A percentile compares a stretch with the other conserved stretches of the same genome.
phyloP scores from a whole-genome alignment of 1,139 yeast genomes.

The Hyphopichia pseudoburtonii region DNA sequence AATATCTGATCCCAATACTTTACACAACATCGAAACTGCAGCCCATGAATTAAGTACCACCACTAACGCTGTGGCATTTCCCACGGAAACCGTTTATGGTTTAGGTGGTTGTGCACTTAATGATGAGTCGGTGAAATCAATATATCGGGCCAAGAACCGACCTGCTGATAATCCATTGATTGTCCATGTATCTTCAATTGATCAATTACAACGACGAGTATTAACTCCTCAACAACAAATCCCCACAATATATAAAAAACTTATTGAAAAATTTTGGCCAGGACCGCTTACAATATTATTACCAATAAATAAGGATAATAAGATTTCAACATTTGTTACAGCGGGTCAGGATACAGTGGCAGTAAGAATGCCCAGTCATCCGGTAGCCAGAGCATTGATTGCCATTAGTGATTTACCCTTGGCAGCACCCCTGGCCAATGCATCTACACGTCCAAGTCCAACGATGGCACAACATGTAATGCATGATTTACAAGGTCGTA shows the following conservation, averaged over 20 bases:
- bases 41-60: conserved; percentile 54
- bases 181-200: conserved; percentile 78
- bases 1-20: conserved; percentile 54
- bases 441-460: conserved; percentile 93
- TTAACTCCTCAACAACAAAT: conserved; percentile 49
- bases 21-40: conserved; percentile 52
- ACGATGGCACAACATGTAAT: conserved; percentile 84
- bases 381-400: conserved; percentile 87
- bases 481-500: conserved; percentile 72
- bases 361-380: conserved; percentile 82
- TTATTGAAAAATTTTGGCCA: conserved; percentile 82
- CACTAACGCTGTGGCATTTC: conserved; percentile 77
- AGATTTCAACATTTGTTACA: conserved; percentile 73
- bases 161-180: conserved; percentile 96
- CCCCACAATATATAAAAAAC: conserved; percentile 63
- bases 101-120: conserved; percentile 83
- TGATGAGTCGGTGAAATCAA: conserved; percentile 71
- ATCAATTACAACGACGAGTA: conserved; percentile 62
- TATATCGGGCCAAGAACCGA: conserved; percentile 84
- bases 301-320: conserved; percentile 55
- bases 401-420: conserved; percentile 84
- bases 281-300: conserved; percentile 89
- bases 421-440: conserved; percentile 98
- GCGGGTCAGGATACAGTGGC: conserved; percentile 90
- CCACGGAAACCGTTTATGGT: conserved; percentile 97